Evolutionary conservation across 2,329 filamentous ascomycete species (phyloP), one percentile per base, ranked within the genome.

Genomic region (Lithohypha guttulata): DNA sequence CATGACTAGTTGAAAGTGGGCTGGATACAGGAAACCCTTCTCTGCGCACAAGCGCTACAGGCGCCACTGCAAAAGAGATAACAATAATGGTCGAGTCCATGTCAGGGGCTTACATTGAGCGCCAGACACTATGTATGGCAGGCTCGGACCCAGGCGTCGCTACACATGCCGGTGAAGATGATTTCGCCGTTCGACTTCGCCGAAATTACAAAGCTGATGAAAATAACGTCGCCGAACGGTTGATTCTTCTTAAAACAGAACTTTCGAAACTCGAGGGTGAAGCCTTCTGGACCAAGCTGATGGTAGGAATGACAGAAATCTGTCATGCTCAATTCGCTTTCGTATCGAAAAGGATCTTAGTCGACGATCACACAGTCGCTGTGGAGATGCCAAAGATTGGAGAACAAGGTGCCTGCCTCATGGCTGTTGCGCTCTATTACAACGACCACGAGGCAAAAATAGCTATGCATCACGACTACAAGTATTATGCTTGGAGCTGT

Each of bases 311-410:
- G 51, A 73, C 78, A 31, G 64, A 65, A 32, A 72, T 83, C 23
- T 66, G 72, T 42, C 71, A 73, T 43, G 70, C 78, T 6, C 79
- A 84, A 54, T 80, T 77, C 60, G 72, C 69, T 17, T 83, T 83
- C 51, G 74, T 82, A 27, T 74, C 77, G 31, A 80, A 80, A 54
- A 61, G 75, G 30, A 73, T 78, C 29, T 59, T 76, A 39, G 66
- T 70, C 18, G 70, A 76, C 50, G 75, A 80, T 43, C 64, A 73
- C 43, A 59, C 73, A 43, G 59, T 66, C 10, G 69, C 72, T 6
- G 66, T 78, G 17, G 73, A 77, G 50, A 73, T 77, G 64, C 71
- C 72, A 18, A 70, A 71, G 15, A 61, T 77, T 30, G 75, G 73
- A 15, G 73, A 77, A 52, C 68, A 68, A 26, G 75, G 74, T 20